Conservation (phyloP, 768 basidiomycete species). For the Leccinum boreale region DNA sequence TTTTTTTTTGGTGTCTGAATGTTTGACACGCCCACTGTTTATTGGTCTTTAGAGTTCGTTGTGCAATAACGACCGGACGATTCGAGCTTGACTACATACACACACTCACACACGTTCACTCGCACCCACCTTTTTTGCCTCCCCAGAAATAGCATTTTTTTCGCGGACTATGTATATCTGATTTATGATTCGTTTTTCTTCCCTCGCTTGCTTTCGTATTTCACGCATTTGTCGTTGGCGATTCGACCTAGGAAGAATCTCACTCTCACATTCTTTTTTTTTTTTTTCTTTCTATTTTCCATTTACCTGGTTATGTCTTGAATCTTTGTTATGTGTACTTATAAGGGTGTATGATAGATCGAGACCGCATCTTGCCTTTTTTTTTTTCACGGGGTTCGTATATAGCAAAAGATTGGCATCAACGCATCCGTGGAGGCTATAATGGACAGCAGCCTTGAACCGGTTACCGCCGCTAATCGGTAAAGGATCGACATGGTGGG, state of each 20-base stretch:
- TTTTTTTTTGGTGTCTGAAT: neutral
- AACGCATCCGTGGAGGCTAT: neutral
- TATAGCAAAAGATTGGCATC: constrained; percentile 4
- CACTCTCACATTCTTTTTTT: neutral
- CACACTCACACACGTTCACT: neutral
- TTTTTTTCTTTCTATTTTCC: neutral
- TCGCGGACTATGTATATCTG: constrained; percentile 27
- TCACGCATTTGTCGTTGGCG: constrained; percentile 6
- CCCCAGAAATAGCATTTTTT: constrained; percentile 3
- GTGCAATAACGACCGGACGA: constrained; percentile 10
- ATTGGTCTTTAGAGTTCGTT: constrained; percentile 9
- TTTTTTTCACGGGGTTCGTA: neutral
- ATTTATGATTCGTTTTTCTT: constrained; percentile 29
- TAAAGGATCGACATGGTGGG: constrained; percentile 21
- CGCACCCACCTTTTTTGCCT: constrained; percentile 2
- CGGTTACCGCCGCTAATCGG: constrained; percentile 8
- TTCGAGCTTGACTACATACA: constrained; percentile 11
- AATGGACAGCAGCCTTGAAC: too few species aligned
- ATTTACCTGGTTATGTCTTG: constrained; percentile 11
- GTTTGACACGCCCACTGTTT: neutral
- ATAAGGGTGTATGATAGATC: constrained; percentile 25
- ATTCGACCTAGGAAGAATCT: constrained; percentile 5
- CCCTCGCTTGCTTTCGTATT: constrained; percentile 24
- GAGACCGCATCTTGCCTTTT: constrained; percentile 10
- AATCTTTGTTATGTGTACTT: constrained; percentile 29